These are phyloP conservation scores for Geum urbanum DNA, from an alignment of 306 rosid species.

Conservation along the genomic window DNA sequence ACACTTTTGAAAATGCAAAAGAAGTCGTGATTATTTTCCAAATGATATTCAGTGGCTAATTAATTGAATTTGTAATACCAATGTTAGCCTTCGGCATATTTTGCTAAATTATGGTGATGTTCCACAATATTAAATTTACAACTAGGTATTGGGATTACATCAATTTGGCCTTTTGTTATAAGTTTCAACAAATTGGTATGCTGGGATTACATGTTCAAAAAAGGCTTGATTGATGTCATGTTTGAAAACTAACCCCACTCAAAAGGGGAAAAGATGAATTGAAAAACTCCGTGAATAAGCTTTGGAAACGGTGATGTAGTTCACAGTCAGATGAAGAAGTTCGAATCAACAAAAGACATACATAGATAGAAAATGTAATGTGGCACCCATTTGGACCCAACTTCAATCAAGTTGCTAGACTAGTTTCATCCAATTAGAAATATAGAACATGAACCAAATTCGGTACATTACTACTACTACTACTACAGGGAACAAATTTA, in stretches of 20 bases:
- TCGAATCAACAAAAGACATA: constrained; percentile 24
- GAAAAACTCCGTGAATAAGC: not conserved
- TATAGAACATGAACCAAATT: constrained; percentile 4
- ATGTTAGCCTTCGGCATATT: not conserved
- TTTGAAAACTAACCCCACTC: constrained; percentile 7
- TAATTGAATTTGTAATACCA: too few species aligned
- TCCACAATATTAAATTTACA: not conserved
- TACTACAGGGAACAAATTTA: not conserved
- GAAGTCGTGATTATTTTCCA: too few species aligned
- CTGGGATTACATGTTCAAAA: not conserved
- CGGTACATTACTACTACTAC: not conserved
- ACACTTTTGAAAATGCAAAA: too few species aligned
- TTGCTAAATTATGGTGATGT: not conserved
- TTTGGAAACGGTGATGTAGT: constrained; percentile 21
- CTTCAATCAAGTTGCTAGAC: not conserved
- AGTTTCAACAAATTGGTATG: not conserved
- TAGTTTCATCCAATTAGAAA: constrained; percentile 28
- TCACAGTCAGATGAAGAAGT: constrained; percentile 16
- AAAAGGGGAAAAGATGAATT: constrained; percentile 14
- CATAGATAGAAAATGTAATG: constrained; percentile 16
- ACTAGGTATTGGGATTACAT: not conserved
- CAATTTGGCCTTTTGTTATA: not conserved
- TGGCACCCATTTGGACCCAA: constrained; percentile 28
- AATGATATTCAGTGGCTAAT: too few species aligned
- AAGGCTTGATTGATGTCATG: not conserved